Evolutionary conservation across 805 yeast genomes (phyloP).

Genomic region (Lipomyces chichibuensis): DNA sequence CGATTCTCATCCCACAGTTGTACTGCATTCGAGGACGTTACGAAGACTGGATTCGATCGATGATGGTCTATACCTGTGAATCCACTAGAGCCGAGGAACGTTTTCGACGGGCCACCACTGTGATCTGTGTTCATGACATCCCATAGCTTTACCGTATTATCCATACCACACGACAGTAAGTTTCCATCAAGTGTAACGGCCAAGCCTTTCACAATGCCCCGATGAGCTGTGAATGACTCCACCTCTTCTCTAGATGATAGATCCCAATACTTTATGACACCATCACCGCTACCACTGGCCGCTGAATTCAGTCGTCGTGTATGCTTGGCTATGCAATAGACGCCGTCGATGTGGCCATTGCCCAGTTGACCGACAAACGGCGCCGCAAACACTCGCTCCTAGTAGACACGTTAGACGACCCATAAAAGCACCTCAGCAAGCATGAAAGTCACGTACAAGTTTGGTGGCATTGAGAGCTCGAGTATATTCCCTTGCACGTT

Average conservation of each 20-base stretch:
- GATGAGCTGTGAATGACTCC: slow-evolving; percentile 82
- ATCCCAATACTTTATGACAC: slow-evolving; percentile 93
- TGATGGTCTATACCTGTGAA: slow-evolving; percentile 89
- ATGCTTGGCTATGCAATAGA: slow-evolving; percentile 83
- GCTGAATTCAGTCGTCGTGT: slow-evolving; percentile 67
- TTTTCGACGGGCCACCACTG: slow-evolving; percentile 64
- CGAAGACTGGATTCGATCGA: slow-evolving; percentile 69
- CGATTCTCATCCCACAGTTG: slow-evolving; percentile 91
- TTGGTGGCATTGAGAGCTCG: slow-evolving; percentile 94
- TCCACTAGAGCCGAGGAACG: slow-evolving; percentile 81
- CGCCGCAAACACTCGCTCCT: slow-evolving; percentile 88
- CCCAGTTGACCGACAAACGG: slow-evolving; percentile 97
- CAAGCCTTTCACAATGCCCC: slow-evolving; percentile 85
- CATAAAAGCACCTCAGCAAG: not conserved
- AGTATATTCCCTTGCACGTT: slow-evolving; percentile 94
- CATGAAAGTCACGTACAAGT: slow-evolving; percentile 50
- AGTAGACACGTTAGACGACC: not conserved
- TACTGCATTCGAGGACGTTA: slow-evolving; percentile 88
- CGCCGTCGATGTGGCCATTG: slow-evolving; percentile 92
- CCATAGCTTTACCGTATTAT: slow-evolving; percentile 89
- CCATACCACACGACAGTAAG: slow-evolving; percentile 85
- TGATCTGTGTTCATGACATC: slow-evolving; percentile 53
- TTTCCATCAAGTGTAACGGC: slow-evolving; percentile 67
- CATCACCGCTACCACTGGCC: slow-evolving; percentile 95
- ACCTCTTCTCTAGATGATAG: slow-evolving; percentile 75